These are phyloP conservation scores for Byssothecium circinans DNA, from an alignment of 2,329 filamentous ascomycete species.

Conservation along the genomic window DNA sequence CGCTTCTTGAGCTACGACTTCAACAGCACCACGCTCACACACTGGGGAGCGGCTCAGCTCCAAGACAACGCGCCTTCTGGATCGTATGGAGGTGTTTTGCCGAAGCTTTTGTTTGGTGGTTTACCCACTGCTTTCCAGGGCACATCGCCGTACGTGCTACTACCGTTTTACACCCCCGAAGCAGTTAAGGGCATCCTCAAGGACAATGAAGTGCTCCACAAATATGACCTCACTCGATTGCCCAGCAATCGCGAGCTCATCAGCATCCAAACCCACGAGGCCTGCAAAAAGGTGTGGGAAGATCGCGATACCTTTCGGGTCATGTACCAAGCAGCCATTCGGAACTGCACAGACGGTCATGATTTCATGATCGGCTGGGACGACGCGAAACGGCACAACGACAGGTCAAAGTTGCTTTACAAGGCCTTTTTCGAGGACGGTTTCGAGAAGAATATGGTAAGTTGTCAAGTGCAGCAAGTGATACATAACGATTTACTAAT, in stretches of 20 bases:
- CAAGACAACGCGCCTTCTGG: slow-evolving; percentile 41
- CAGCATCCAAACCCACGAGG: slow-evolving; percentile 54
- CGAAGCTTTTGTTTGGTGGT: slow-evolving; percentile 47
- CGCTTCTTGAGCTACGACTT: slow-evolving; percentile 25
- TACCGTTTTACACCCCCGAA: slow-evolving; percentile 56
- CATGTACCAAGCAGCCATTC: slow-evolving; percentile 60
- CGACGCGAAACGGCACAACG: slow-evolving; percentile 41
- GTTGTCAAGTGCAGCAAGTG: too few species aligned
- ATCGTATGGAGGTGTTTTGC: slow-evolving; percentile 52
- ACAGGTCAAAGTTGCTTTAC: slow-evolving; percentile 46
- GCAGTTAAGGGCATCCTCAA: slow-evolving; percentile 52
- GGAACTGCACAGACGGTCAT: slow-evolving; percentile 59
- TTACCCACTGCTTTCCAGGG: slow-evolving; percentile 53
- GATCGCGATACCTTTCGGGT: slow-evolving; percentile 54
- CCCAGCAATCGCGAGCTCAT: slow-evolving; percentile 47
- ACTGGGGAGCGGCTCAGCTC: slow-evolving; percentile 55
- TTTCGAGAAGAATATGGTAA: slow-evolving; percentile 65
- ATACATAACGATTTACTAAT: too few species aligned
- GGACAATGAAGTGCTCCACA: slow-evolving; percentile 49
- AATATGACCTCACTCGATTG: slow-evolving; percentile 52
- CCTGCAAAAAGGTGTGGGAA: slow-evolving; percentile 53
- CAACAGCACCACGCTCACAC: slow-evolving; percentile 40
- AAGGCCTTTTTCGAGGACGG: slow-evolving; percentile 62
- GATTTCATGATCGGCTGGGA: slow-evolving; percentile 58
- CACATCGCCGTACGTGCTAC: slow-evolving; percentile 52